A percentile compares a stretch with the other conserved stretches of the same genome.
These are phyloP conservation scores for Acanthamoeba triangularis DNA, from an alignment of 208 protist genomes.

Conservation along the genomic window DNA sequence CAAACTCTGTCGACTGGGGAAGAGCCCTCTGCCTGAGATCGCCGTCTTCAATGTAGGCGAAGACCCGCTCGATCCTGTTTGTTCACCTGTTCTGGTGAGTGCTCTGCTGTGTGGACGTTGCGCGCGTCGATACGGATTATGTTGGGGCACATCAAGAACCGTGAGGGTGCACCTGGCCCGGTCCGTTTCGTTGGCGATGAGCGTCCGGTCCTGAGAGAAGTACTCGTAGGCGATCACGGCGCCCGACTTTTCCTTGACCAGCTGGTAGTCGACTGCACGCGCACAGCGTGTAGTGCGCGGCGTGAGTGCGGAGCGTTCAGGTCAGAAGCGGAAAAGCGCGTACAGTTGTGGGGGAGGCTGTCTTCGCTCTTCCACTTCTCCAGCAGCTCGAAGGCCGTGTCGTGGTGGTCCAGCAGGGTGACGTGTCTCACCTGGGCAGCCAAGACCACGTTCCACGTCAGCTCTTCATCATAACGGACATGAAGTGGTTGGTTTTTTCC, in stretches of 20 bases:
- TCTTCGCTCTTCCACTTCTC: not conserved
- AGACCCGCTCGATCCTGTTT: not conserved
- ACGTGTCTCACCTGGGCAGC: not conserved
- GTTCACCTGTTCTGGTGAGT: not conserved
- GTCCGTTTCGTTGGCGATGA: not conserved
- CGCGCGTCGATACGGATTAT: too few relatives aligned
- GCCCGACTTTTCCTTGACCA: not conserved
- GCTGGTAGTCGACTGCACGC: not conserved
- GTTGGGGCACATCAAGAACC: too few relatives aligned
- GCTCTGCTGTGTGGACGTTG: not conserved
- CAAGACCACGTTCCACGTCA: not conserved
- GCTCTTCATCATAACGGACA: too few relatives aligned
- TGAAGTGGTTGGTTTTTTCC: too few relatives aligned
- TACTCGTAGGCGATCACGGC: not conserved
- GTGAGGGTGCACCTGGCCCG: not conserved
- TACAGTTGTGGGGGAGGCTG: slow-evolving; percentile 2
- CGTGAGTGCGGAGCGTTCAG: not conserved
- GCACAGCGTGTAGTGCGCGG: not conserved
- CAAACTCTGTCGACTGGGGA: not conserved
- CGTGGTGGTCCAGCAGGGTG: slow-evolving; percentile 22
- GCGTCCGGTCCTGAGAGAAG: not conserved
- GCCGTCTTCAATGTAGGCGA: slow-evolving; percentile 4
- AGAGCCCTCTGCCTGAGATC: not conserved
- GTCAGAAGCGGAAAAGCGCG: not conserved
- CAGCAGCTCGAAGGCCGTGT: slow-evolving; percentile 2